These are phyloP conservation scores for Mortierella sp. DNA, from an alignment of 371 early-diverging fungal genomes.

Conservation along the genomic window DNA sequence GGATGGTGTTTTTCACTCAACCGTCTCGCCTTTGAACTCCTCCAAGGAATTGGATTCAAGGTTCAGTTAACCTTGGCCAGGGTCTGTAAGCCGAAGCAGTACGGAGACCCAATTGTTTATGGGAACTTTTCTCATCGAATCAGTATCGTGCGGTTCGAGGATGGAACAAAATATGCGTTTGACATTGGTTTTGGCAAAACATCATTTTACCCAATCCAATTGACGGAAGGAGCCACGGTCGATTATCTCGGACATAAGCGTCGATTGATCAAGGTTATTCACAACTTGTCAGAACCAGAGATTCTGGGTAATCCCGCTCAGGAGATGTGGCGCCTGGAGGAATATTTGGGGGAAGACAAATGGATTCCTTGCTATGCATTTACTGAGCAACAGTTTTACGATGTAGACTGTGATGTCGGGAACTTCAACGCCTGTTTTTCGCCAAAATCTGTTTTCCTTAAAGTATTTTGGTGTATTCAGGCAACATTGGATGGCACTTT, in stretches of 20 bases:
- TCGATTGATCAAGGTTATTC: constrained; percentile 13
- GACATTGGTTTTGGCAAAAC: constrained; percentile 34
- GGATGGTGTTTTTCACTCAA: constrained; percentile 46
- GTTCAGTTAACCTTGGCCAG: constrained; percentile 25
- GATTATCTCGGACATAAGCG: constrained; percentile 32
- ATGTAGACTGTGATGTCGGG: constrained; percentile 14
- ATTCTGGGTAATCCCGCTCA: constrained; percentile 13
- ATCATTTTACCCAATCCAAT: constrained; percentile 9
- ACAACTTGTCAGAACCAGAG: constrained; percentile 12
- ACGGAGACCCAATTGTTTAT: constrained; percentile 9
- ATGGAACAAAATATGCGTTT: constrained; percentile 28
- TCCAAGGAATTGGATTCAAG: constrained; percentile 20
- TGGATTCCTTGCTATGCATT: constrained; percentile 33
- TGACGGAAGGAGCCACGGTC: constrained; percentile 19
- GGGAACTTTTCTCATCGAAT: constrained; percentile 17
- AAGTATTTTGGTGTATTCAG: constrained; percentile 23
- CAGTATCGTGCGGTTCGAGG: constrained; percentile 20
- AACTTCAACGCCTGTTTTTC: constrained; percentile 19
- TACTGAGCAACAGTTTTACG: constrained; percentile 24
- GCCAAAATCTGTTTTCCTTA: constrained; percentile 10
- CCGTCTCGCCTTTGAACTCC: constrained; percentile 17
- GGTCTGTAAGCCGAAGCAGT: constrained; percentile 18
- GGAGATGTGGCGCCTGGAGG: constrained; percentile 24
- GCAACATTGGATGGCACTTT: constrained; percentile 26
- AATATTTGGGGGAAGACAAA: constrained; percentile 18